These are phyloP conservation scores for Mycosphaerella sp. DNA, from an alignment of 2,329 filamentous ascomycete genomes.

Conservation along the genomic window DNA sequence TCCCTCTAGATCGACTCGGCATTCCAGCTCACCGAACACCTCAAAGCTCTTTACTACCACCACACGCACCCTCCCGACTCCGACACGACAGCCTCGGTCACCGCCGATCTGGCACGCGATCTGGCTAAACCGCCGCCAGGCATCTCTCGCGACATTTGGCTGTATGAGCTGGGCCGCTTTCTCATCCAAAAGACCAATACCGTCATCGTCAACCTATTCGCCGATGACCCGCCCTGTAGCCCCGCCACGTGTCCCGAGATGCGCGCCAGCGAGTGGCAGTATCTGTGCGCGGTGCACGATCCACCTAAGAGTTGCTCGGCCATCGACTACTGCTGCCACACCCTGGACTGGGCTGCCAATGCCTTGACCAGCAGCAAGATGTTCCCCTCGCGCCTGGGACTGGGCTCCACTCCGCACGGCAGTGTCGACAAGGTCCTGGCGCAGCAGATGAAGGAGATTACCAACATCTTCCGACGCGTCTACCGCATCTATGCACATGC, in stretches of 20 bases:
- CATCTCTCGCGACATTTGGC: conserved; percentile 83
- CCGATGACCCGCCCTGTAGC: conserved; percentile 84
- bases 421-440: conserved; percentile 33
- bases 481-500: conserved; percentile 98
- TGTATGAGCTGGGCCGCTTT: conserved; percentile 96
- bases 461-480: conserved; percentile 89
- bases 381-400: conserved; percentile 75
- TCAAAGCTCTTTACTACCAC: conserved; percentile 82
- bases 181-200: conserved; percentile 91
- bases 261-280: conserved; percentile 98
- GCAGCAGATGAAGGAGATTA: conserved; percentile 71
- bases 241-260: conserved; percentile 90
- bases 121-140: conserved; percentile 74
- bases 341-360: conserved; percentile 94
- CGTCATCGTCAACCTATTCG: conserved; percentile 86
- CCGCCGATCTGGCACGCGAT: conserved; percentile 64
- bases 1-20: conserved; percentile 75
- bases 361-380: conserved; percentile 90
- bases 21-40: conserved; percentile 94
- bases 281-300: conserved; percentile 95
- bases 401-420: conserved; percentile 38
- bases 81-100: conserved; percentile 73
- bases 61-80: conserved; percentile 64
- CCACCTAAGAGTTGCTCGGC: conserved; percentile 95
- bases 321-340: conserved; percentile 99